Base-by-base conservation (phyloP, 805 yeast species). In the Kurtzmaniella fragi region DNA sequence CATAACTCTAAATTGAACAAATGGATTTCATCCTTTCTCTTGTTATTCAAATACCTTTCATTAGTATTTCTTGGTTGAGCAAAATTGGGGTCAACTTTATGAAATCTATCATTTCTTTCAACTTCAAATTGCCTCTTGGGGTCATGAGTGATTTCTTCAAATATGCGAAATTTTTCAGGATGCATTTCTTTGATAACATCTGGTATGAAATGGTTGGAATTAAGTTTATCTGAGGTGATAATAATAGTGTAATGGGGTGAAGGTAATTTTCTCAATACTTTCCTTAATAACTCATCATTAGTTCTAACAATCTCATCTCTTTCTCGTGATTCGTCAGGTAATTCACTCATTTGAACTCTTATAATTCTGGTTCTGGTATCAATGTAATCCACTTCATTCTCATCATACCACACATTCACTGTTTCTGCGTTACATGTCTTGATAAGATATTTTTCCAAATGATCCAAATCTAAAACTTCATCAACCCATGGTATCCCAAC, bases 191-290 rank as follows among this genome's bases (percentile, higher is more conserved):
- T 38, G 9, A 57, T 50, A 34, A 53, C 42, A 16, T 55, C 48
- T 4, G 70, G 63, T 1, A 54, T 36, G 2, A 73, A 71, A 42
- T 61, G 68, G 23, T 48, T 42, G 1, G 43, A 38, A 8, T 43
- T 34, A n/a, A 52, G 39, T 10, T 41, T 41, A 31, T 50, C 47
- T 12, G 64, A 54, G 4, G 89, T 77, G 42, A 79, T 65, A 2
- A 87, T 56, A 2, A 89, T 61, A 2, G 88, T 67, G 40, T 72
- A 73, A 43, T 77, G 75, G 0, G 96, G 95, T 0, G 90, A 71
- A 1, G 96, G 96, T 10, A 84, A 57, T 39, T 76, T 78, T 28
- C 84, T 73, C n/a, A 84, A 44, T 3, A 84, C 68, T 14, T 69
- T 67, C 38, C 83, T 66, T 9, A 86, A 49, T 34, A 66, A 59